Conservation (phyloP, 768 basidiomycete species). For the Amanita subjunquillea region DNA sequence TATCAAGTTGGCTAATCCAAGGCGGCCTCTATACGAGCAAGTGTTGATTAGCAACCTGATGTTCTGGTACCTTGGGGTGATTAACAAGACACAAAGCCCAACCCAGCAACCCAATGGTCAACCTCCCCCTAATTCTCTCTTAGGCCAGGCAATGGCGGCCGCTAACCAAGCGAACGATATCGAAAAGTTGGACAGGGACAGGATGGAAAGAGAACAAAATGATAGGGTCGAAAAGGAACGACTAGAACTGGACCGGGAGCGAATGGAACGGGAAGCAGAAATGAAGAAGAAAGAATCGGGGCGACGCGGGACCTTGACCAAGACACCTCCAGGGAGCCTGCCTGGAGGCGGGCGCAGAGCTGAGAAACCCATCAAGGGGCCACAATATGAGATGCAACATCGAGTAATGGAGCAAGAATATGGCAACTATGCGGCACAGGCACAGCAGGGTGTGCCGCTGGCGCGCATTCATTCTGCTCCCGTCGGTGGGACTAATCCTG, state of each 20-base stretch:
- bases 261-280: conserved; percentile 35
- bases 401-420: conserved; percentile 90
- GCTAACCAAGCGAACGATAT: conserved; percentile 18
- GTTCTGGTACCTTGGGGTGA: conserved; percentile 99
- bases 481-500: conserved; percentile 11
- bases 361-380: conserved; percentile 80
- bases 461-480: conserved; percentile 17
- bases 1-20: conserved; percentile 96
- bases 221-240: conserved; percentile 34
- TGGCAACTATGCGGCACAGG: conserved; percentile 30
- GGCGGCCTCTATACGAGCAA: conserved; percentile 94
- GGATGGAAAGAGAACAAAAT: conserved; percentile 19
- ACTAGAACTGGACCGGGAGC: conserved; percentile 30
- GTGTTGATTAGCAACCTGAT: conserved; percentile 88
- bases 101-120: conserved; percentile 24
- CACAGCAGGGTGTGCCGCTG: conserved; percentile 19
- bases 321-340: conserved; percentile 37
- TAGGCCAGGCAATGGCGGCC: conserved; percentile 17
- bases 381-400: conserved; percentile 92
- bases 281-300: conserved; percentile 47
- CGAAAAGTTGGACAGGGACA: conserved; percentile 30
- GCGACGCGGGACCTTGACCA: conserved; percentile 56
- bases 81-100: conserved; percentile 76
- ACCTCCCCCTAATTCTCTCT: conserved; percentile 13
- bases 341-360: conserved; percentile 50